phyloP scores from a whole-genome alignment of 1,284 basidiomycete genomes.

The Cutaneotrichosporon sp. region DNA sequence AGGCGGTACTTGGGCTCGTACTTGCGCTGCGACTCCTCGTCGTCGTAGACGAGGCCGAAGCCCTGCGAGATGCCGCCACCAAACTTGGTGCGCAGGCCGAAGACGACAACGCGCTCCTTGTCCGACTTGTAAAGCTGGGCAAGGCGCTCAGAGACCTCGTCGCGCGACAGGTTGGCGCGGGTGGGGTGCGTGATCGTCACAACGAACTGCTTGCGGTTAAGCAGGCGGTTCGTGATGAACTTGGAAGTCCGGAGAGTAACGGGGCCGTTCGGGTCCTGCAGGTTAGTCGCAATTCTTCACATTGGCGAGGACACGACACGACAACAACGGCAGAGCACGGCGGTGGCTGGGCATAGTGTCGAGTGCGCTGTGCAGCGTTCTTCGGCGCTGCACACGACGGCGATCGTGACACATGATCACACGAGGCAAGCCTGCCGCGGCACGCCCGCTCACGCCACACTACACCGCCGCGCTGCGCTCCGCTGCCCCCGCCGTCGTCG shows the following conservation, averaged over 20 bases:
- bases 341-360: too few species aligned
- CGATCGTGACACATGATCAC: too few species aligned
- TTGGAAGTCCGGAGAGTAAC: conserved; percentile 98
- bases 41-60: conserved; percentile 97
- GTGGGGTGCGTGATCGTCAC: conserved; percentile 94
- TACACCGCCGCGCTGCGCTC: neutral
- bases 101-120: conserved; percentile 58
- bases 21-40: conserved; percentile 87
- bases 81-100: conserved; percentile 80
- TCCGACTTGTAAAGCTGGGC: conserved; percentile 63
- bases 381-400: too few species aligned
- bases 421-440: too few species aligned
- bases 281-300: neutral
- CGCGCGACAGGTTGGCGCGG: conserved; percentile 89
- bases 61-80: conserved; percentile 98
- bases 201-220: conserved; percentile 82
- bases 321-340: too few species aligned
- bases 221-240: conserved; percentile 98
- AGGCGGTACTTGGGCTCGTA: conserved; percentile 97
- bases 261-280: conserved; percentile 71
- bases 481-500: conserved; percentile 4
- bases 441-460: too few species aligned
- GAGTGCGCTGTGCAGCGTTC: too few species aligned
- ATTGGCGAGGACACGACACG: too few species aligned
- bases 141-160: conserved; percentile 90